These are phyloP conservation scores for Herpotrichia juniperi DNA, from an alignment of 2,329 filamentous ascomycete genomes.

Conservation along the genomic window DNA sequence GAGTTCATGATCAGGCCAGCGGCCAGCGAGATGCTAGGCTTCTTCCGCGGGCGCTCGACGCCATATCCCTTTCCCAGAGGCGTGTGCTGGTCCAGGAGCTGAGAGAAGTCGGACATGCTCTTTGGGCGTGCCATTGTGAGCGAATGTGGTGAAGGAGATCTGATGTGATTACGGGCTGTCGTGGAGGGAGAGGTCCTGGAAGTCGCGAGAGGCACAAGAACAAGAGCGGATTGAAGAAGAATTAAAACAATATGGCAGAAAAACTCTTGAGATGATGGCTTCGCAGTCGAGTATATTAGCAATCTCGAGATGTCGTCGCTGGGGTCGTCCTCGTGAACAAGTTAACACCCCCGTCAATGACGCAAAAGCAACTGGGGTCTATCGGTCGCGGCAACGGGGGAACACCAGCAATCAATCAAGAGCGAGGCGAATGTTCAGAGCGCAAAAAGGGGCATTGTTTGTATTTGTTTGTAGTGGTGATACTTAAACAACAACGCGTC, in stretches of 20 bases:
- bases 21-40: conserved; percentile 41
- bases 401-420: background rate
- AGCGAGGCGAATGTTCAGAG: background rate
- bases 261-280: no score
- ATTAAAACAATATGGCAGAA: background rate
- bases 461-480: no score
- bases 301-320: conserved; percentile 19
- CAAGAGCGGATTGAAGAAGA: background rate
- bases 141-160: background rate
- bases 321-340: conserved; percentile 24
- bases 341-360: conserved; percentile 42
- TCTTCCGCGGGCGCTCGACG: conserved; percentile 26
- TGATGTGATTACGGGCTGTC: background rate
- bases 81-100: conserved; percentile 34
- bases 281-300: conserved; percentile 6
- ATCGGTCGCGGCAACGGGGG: background rate
- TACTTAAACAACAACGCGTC: background rate
- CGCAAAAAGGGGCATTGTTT: background rate
- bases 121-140: conserved; percentile 35
- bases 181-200: background rate
- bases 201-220: background rate
- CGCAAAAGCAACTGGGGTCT: conserved; percentile 13
- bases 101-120: conserved; percentile 43
- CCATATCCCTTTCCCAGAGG: conserved; percentile 22
- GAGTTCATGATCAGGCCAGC: conserved; percentile 43